Percentiles rank a stretch among this genome's conserved stretches.
Evolutionary conservation across 2,329 filamentous ascomycete genomes (phyloP).

Genomic region (Aspergillus jensenii): DNA sequence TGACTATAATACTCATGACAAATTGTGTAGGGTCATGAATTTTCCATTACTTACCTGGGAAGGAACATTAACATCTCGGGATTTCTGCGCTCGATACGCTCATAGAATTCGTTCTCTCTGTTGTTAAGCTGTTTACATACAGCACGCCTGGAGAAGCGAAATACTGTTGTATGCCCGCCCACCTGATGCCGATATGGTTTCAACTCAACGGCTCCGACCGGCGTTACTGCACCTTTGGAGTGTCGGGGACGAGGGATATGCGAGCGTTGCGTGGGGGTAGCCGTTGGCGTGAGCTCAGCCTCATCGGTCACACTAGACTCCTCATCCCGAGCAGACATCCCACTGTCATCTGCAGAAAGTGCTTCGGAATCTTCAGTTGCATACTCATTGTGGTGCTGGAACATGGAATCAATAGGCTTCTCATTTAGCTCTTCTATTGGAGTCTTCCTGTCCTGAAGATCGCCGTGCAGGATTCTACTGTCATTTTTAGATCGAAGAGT

Average conservation of each 20-base stretch:
- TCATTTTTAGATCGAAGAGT: conserved; percentile 61
- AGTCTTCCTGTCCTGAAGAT: conserved; percentile 46
- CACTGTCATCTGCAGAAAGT: conserved; percentile 44
- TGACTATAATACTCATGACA: not conserved
- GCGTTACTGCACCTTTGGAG: conserved; percentile 40
- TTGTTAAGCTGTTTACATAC: conserved; percentile 99
- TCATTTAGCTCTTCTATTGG: conserved; percentile 39
- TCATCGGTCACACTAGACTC: conserved; percentile 58
- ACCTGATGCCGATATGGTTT: conserved; percentile 98
- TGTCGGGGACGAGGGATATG: conserved; percentile 28
- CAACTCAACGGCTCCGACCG: conserved; percentile 87
- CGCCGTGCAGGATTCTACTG: conserved; percentile 61
- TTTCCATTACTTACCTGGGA: conserved; percentile 64
- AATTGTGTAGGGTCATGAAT: not conserved
- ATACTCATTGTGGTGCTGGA: conserved; percentile 37
- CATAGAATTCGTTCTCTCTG: conserved; percentile 97
- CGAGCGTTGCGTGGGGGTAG: conserved; percentile 40
- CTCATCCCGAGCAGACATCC: conserved; percentile 46
- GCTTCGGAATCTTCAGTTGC: conserved; percentile 46
- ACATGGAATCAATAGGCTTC: conserved; percentile 36
- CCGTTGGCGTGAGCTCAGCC: conserved; percentile 49
- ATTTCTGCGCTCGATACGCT: conserved; percentile 88
- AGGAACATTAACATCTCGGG: conserved; percentile 87
- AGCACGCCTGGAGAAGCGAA: conserved; percentile 89
- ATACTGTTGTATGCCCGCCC: conserved; percentile 92